A percentile compares a stretch with the other conserved stretches of the same genome.
Evolutionary conservation across 768 basidiomycete genomes (phyloP).

Genomic region (Naganishia antarctica): DNA sequence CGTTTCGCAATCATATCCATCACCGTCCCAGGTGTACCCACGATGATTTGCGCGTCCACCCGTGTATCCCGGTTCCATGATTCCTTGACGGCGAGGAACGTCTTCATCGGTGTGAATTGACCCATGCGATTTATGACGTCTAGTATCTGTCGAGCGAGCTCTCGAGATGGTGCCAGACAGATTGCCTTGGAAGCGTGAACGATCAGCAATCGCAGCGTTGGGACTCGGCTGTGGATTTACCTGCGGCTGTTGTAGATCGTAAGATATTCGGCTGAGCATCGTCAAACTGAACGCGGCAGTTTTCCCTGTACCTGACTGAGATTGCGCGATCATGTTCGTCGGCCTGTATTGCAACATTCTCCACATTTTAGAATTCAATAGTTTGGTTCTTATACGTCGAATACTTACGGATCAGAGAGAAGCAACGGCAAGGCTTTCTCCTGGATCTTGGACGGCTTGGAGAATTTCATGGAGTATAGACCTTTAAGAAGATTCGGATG

Average conservation of each 20-base stretch:
- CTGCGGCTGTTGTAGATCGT: conserved; percentile 73
- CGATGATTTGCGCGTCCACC: conserved; percentile 82
- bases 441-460: conserved; percentile 97
- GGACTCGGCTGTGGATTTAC: too few relatives aligned
- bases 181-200: conserved; percentile 69
- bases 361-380: neutral
- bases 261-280: conserved; percentile 92
- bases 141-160: conserved; percentile 96
- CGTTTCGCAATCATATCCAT: conserved; percentile 72
- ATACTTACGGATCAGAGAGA: conserved; percentile 75
- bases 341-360: conserved; percentile 57
- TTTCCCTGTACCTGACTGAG: conserved; percentile 98
- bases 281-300: conserved; percentile 97
- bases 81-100: conserved; percentile 93
- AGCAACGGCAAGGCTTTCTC: conserved; percentile 90
- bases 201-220: too few relatives aligned
- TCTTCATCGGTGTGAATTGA: conserved; percentile 86
- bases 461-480: conserved; percentile 89
- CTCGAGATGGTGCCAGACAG: conserved; percentile 95
- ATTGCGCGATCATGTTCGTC: conserved; percentile 97
- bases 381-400: neutral
- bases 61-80: conserved; percentile 42
- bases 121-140: conserved; percentile 90
- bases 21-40: conserved; percentile 96
- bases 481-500: conserved; percentile 85